Percentiles rank a stretch among this genome's conserved stretches.
Conservation (phyloP, 106 monocot genomes). For the Chionographis japonica region DNA sequence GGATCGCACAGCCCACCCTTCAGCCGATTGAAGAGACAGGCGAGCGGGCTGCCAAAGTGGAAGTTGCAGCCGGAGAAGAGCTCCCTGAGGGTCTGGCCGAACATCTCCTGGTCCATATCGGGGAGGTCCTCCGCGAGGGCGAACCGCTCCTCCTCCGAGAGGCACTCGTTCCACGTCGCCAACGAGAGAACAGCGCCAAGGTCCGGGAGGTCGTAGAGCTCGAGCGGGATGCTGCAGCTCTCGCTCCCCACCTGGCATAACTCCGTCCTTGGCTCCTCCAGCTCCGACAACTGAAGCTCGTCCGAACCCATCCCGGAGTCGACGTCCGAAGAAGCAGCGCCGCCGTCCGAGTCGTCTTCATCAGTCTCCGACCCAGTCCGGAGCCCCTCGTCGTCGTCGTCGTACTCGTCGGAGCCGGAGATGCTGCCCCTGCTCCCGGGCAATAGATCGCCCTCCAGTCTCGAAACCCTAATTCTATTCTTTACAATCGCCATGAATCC, state of each 20-base stretch:
- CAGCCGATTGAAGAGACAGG: constrained; percentile 28
- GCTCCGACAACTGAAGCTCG: constrained; percentile 48
- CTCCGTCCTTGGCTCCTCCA: constrained; percentile 57
- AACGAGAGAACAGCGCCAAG: constrained; percentile 41
- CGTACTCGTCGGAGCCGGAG: constrained; percentile 29
- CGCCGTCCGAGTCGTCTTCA: constrained; percentile 1
- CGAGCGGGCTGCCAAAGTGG: constrained; percentile 70
- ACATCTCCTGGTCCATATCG: constrained; percentile 73
- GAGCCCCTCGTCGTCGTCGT: constrained; percentile 12
- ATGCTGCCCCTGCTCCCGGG: background rate
- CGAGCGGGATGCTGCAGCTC: constrained; percentile 49
- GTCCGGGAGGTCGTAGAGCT: constrained; percentile 56
- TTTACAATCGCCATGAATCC: constrained; percentile 50
- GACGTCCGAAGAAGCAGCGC: constrained; percentile 15
- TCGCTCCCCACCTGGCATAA: constrained; percentile 72
- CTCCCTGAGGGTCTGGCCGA: constrained; percentile 50
- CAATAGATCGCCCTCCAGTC: constrained; percentile 26
- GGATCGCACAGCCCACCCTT: constrained; percentile 79
- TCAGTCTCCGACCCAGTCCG: background rate
- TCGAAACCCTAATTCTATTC: constrained; percentile 27
- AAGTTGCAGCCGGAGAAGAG: constrained; percentile 64
- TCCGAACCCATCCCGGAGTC: constrained; percentile 82
- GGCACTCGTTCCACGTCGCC: constrained; percentile 58
- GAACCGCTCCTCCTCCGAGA: constrained; percentile 76
- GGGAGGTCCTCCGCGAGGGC: constrained; percentile 58